Base-by-base conservation (phyloP, 257 asterid genomes). In the Solanum pinnatisectum region DNA sequence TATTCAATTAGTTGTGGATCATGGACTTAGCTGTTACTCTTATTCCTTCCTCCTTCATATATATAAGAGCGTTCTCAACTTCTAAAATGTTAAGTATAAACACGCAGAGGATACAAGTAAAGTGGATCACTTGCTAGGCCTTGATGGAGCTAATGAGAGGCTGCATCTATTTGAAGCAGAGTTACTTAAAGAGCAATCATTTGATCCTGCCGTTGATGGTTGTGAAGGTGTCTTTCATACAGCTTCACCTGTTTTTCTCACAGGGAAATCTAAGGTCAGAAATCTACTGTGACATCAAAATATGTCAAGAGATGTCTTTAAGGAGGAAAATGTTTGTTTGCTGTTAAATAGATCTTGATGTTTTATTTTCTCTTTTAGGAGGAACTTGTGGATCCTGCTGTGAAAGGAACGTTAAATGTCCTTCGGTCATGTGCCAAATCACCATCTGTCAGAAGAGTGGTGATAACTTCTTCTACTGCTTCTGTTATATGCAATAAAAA, bases 181-280 rank as follows among this genome's bases (percentile, higher is more conserved):
- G 85, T 89, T 95, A 63, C 65, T 90, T 1, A 88, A 89, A 22
- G 94, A 94, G 44, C 94, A 94, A 32, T 91, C 93, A 14, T 95
- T 95, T 67, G 96, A 94, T 87, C 46, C 92, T 39, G 74, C 89
- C 0, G 87, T 95, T 76, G 93, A 92, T 63, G 98, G 95, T 30
- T 95, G 96, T 88, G 91, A 91, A 22, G 92, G 94, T 5, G 96
- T 93, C 63, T 94, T 94, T 71, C 98, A 94, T 89, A 91, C 93
- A 7, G 95, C 96, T 30, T 91, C 98, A 4, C 96, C 96, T 1
- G 93, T 94, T 87, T 60, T 33, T 37, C 46, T 88, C 12, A 30
- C 89, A 18, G 88, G 42, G n/a, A 76, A 77, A 93, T 63, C 95
- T 94, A 37, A 89, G 93, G 94, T 96, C 91, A 60, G 25, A 82